Percentiles rank a stretch among this genome's conserved stretches.
Evolutionary conservation across 441 rosid species (phyloP).

Genomic region (Mallotus repandus): DNA sequence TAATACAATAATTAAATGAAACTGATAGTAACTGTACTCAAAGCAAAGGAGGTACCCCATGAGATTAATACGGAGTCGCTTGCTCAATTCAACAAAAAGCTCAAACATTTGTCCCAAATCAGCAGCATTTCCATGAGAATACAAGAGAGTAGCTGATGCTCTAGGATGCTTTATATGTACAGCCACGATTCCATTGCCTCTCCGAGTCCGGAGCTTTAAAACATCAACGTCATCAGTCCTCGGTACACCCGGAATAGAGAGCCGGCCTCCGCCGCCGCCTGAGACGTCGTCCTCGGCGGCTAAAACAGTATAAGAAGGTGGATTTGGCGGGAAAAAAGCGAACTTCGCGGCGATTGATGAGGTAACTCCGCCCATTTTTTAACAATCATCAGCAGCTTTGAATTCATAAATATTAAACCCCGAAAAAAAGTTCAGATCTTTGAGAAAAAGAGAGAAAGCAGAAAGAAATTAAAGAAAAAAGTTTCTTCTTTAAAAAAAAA

Average conservation of each 20-base stretch:
- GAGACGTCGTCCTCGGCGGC: slow-evolving; percentile 29
- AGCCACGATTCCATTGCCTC: slow-evolving; percentile 84
- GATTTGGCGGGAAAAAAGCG: slow-evolving; percentile 92
- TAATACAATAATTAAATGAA: not conserved
- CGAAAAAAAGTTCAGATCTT: slow-evolving; percentile 26
- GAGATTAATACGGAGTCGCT: slow-evolving; percentile 80
- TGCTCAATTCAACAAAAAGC: slow-evolving; percentile 74
- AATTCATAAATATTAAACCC: slow-evolving; percentile 34
- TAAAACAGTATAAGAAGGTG: slow-evolving; percentile 73
- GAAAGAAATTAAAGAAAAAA: too few relatives aligned
- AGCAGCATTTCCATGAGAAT: slow-evolving; percentile 96
- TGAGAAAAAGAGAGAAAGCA: not conserved
- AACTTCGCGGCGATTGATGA: slow-evolving; percentile 90
- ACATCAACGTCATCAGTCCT: slow-evolving; percentile 61
- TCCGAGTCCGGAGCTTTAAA: slow-evolving; percentile 61
- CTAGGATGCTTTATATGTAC: slow-evolving; percentile 65
- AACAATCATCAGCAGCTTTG: slow-evolving; percentile 41
- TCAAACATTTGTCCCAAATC: slow-evolving; percentile 93
- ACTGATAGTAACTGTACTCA: not conserved
- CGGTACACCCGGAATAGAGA: slow-evolving; percentile 62
- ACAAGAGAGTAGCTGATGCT: slow-evolving; percentile 70
- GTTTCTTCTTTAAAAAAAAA: not conserved
- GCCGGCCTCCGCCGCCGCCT: slow-evolving; percentile 22
- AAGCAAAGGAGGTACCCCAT: slow-evolving; percentile 52
- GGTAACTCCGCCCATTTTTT: slow-evolving; percentile 80